Percentiles rank a stretch among this genome's conserved stretches.
Evolutionary conservation across 306 rosid genomes (phyloP).

Genomic region (Geum urbanum): DNA sequence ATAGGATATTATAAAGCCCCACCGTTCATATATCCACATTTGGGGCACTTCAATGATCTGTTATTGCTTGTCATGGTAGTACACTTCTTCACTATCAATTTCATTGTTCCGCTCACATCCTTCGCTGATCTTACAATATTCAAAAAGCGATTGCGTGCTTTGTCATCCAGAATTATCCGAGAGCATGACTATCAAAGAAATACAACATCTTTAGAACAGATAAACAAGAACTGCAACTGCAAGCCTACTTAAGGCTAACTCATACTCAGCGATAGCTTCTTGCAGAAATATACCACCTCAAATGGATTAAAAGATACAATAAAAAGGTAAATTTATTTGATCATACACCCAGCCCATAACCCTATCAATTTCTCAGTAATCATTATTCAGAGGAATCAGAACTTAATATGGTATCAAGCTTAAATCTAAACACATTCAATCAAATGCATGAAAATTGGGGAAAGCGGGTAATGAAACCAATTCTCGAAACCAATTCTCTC

Average conservation of each 20-base stretch:
- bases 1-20: slow-evolving; percentile 29
- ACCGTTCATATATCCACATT: slow-evolving; percentile 77
- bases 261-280: slow-evolving; percentile 4
- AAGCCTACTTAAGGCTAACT: slow-evolving; percentile 8
- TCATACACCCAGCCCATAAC: background rate
- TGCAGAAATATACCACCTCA: background rate
- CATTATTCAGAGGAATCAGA: no score
- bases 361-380: no score
- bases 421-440: no score
- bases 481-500: no score
- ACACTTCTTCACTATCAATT: slow-evolving; percentile 45
- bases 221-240: slow-evolving; percentile 14
- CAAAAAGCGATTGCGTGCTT: slow-evolving; percentile 34
- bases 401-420: no score
- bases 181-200: slow-evolving; percentile 64
- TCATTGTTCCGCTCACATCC: slow-evolving; percentile 53
- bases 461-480: no score
- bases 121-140: slow-evolving; percentile 63
- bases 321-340: background rate
- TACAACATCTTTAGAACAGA: slow-evolving; percentile 16
- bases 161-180: slow-evolving; percentile 59
- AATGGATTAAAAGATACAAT: background rate
- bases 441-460: no score
- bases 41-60: slow-evolving; percentile 50
- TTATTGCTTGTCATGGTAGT: slow-evolving; percentile 32